Base-by-base conservation (phyloP, 2,329 filamentous ascomycete genomes). In the Aspergillus fructus region DNA sequence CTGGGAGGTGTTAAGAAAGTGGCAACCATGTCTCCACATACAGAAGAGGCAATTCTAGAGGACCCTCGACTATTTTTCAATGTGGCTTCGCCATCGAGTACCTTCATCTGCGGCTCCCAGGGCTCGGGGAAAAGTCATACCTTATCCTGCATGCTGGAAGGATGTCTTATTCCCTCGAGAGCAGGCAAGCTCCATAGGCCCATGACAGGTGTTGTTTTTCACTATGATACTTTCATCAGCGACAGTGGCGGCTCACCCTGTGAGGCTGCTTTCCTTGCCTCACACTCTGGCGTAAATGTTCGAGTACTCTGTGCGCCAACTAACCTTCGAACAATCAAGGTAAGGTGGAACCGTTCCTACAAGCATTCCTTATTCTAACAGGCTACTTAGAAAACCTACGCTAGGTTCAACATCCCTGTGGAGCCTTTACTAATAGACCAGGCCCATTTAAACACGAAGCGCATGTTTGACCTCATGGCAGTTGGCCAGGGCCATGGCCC, bases 171-270 rank as follows among this genome's bases (percentile, higher is more conserved):
- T 1, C 63, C 68, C 0, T 81, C 76, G 0, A 63, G 68, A 0
- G 73, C 81, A 0, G 82, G 80, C 2, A 37, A 21, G 9, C 53
- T 64, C 13, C 12, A 34, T 2, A 62, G 49, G 3, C 63, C 63
- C 1, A 71, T 89, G 0, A 83, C 84, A 0, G 85, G 83, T 0
- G 71, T 89, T 0, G 81, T 89, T 0, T 89, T 89, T 49, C 85
- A 89, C 60, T 89, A 86, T 57, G 85, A 87, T 61, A 79, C 78
- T 0, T 84, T 83, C 59, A 76, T 78, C 11, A 82, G 78, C 0
- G 78, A 82, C 43, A 64, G 68, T 0, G 71, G 76, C 1, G 81
- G 81, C 12, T 75, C 74, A 0, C 79, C 85, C 1, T 87, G 85
- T 55, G 86, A 89, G 66, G 85, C 82, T 0, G 84, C 85, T 0